Evolutionary conservation across 1,284 basidiomycete species (phyloP), one percentile per base, ranked within the genome.

Genomic region (Cutaneotrichosporon arboriforme): DNA sequence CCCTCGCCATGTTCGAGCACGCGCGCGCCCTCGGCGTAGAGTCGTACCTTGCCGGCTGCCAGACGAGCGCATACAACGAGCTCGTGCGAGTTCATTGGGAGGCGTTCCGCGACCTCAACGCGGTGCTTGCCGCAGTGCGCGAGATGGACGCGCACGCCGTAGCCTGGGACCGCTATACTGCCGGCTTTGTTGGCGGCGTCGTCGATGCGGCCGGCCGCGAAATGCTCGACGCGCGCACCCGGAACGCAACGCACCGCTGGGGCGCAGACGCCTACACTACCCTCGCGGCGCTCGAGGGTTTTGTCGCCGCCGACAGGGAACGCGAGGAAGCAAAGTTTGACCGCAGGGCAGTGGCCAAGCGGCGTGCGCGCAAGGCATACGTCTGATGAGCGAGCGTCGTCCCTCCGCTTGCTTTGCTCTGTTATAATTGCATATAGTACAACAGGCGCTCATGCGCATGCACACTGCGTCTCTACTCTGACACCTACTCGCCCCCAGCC

Each of bases 91-190:
- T 85, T 12, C 82, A 82, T 26, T 93, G 90, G 90, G 74, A 76
- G n/a, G 82, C 79, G 55, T 90, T 91, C 78, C 81, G 81, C 15
- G 88, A 93, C 73, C 74, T 91, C 33, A 79, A 81, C 42, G 87
- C 85, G 17, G 84, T 90, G 0, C 80, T 80, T 49, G 80, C 81
- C 21, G 82, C 84, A 15, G 74, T 91, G 5, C 80, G 83, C 55
- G 90, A 93, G 73, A 93, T 93, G 90, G 73, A 77, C 20, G 79
- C 82, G 35, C 88, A 90, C 61, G 87, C 84, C 7, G 82, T 93
- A 12, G 78, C 77, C 41, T 76, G 82, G 46, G 84, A 91, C 65
- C 69, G 66, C 13, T 76, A 74, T 36, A 90, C 88, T 5, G 77
- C 80, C 14, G 72, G 73, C 31, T 66, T 88, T 17, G 79, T 84